Base-by-base conservation (phyloP, 1,139 yeast species). In the Candida buenavistaensis region DNA sequence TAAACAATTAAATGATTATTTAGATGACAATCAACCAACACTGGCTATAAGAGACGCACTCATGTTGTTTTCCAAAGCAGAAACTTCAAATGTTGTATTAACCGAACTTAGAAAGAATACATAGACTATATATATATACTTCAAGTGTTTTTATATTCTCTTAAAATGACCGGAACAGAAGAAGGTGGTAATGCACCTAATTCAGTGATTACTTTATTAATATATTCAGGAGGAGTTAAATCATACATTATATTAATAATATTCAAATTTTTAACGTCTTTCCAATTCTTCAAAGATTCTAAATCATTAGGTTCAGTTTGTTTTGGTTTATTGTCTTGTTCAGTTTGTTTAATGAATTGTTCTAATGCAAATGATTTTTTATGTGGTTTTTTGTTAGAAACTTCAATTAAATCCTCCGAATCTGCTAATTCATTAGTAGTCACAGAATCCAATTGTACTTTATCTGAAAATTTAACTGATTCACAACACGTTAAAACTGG, bases 401-500 rank as follows among this genome's bases (percentile, higher is more conserved):
- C 68, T 33, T 67, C 68, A 14, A 81, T 68, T 44, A 87, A 70
- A 52, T 82, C 94, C 33, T 86, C 87, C 14, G 87, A 77, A 50
- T 89, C 95, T 6, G 95, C 95, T 40, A 92, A 71, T 59, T 94
- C 99, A 59, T 94, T 94, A 44, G 81, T 78, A 1, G 97, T 88
- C 15, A 94, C 96, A 7, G 96, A 83, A 57, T 94, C 99, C 44
- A 94, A 75, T 62, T 90, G 97, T 5, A 94, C 97, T 48, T 94
- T 82, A 55, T 92, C 97, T 11, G 95, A 82, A 55, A 94, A 94
- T 62, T 94, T 94, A 57, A 94, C 78, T 30, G 95, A 82, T 59
- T 94, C 98, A 65, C 98, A 92, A 50, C 96, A 86, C 2, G 95
- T 96, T 45, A 92, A 72, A 4, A 92, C 97, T 0, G 98, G 97